A percentile compares a stretch with the other conserved stretches of the same genome.
phyloP scores from a whole-genome alignment of 345 rosid species.

The Sonneratia alba region DNA sequence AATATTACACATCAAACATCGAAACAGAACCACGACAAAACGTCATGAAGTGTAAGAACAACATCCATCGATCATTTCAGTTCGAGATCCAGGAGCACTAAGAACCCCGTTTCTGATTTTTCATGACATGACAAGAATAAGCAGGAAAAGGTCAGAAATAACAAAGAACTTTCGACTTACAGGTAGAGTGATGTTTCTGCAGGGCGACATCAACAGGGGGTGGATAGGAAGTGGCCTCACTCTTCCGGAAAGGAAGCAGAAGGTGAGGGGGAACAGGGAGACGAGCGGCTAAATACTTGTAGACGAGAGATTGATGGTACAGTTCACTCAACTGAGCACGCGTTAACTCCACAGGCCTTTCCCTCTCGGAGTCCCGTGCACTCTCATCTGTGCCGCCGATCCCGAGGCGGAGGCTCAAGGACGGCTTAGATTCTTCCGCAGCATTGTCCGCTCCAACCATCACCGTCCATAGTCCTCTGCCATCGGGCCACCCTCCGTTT shows the following conservation, averaged over 20 bases:
- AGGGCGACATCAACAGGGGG: neutral
- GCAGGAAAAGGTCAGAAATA: neutral
- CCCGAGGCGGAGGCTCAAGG: conserved; percentile 4
- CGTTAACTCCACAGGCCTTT: conserved; percentile 22
- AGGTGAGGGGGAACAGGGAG: conserved; percentile 42
- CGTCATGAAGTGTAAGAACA: too few relatives aligned
- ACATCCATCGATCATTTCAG: neutral
- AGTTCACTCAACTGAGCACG: conserved; percentile 42
- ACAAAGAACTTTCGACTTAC: neutral
- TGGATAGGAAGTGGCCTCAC: neutral
- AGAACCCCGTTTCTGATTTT: neutral
- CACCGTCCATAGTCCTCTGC: neutral
- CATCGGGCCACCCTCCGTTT: neutral
- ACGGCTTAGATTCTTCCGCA: neutral
- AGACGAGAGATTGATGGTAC: conserved; percentile 37
- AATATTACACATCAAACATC: neutral
- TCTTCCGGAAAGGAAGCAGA: conserved; percentile 34
- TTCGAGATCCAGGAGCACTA: neutral
- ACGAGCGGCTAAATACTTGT: conserved; percentile 37
- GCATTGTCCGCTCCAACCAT: neutral
- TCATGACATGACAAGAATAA: neutral
- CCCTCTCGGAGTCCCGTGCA: neutral
- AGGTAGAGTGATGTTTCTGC: neutral
- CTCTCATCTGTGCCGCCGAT: neutral
- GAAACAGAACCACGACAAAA: neutral